These are phyloP conservation scores for Talaromyces islandicus DNA, from an alignment of 2,329 filamentous ascomycete species.

Conservation along the genomic window DNA sequence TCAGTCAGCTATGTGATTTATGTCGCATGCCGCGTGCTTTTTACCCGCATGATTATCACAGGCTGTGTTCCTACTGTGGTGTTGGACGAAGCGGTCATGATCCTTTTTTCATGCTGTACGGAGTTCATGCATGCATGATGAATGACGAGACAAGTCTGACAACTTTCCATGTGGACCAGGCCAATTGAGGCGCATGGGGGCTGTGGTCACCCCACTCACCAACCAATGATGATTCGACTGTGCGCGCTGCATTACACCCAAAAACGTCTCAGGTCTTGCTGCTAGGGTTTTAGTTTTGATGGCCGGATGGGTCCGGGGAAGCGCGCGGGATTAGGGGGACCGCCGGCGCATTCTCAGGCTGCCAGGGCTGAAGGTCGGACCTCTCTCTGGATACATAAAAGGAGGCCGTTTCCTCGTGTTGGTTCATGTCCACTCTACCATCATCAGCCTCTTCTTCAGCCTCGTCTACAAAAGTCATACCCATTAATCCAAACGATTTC, in stretches of 20 bases:
- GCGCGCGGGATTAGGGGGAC: not conserved
- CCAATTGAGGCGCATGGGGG: not conserved
- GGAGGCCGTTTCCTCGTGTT: not conserved
- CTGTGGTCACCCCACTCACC: not conserved
- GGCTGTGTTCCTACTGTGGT: too few relatives aligned
- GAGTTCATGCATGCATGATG: not conserved
- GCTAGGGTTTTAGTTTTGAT: not conserved
- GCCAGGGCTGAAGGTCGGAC: not conserved
- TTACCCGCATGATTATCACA: too few relatives aligned
- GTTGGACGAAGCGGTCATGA: not conserved
- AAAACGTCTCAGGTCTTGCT: not conserved
- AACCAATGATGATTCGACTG: not conserved
- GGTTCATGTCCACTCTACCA: not conserved
- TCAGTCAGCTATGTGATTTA: not conserved
- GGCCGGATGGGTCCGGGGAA: not conserved
- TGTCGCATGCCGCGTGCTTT: not conserved
- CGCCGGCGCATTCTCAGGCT: not conserved
- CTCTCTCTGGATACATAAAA: slow-evolving; percentile 3
- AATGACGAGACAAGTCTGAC: not conserved
- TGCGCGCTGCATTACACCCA: not conserved
- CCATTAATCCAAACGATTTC: not conserved
- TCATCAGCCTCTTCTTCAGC: not conserved
- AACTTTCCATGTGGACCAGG: not conserved
- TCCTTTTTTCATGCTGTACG: not conserved
- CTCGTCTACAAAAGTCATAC: not conserved